A percentile compares a stretch with the other conserved stretches of the same genome.
Conservation (phyloP, 2,329 filamentous ascomycete species). For the Colletotrichum tanaceti region DNA sequence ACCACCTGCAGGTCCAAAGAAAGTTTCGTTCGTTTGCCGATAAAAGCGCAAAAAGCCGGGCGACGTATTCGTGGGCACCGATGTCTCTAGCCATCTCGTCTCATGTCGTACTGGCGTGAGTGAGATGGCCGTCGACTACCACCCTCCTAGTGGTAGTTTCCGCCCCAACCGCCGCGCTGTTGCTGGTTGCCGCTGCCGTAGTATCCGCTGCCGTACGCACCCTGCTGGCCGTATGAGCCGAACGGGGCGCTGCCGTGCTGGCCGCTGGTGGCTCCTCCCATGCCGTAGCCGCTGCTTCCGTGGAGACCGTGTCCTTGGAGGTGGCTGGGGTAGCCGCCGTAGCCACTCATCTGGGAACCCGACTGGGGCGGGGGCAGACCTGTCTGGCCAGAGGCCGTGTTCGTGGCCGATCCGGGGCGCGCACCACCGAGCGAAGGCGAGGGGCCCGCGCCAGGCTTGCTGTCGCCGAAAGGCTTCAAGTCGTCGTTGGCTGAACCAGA, state of each 20-base stretch:
- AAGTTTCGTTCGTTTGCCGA: constrained; percentile 42
- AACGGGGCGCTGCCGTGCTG: constrained; percentile 67
- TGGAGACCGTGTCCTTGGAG: constrained; percentile 65
- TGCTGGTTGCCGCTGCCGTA: constrained; percentile 55
- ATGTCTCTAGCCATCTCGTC: constrained; percentile 13
- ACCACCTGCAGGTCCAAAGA: constrained; percentile 37
- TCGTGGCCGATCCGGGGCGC: constrained; percentile 69
- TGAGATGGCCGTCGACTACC: constrained; percentile 43
- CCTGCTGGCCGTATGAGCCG: constrained; percentile 61
- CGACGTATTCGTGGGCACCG: constrained; percentile 23
- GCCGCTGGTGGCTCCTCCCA: constrained; percentile 62
- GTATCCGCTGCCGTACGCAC: constrained; percentile 61
- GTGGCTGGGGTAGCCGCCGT: constrained; percentile 67
- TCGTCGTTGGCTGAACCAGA: constrained; percentile 61
- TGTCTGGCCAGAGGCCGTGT: constrained; percentile 60
- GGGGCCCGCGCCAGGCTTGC: constrained; percentile 65
- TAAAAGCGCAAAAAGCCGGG: constrained; percentile 22
- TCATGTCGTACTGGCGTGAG: background rate
- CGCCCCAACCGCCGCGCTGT: constrained; percentile 68
- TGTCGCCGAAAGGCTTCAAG: constrained; percentile 69
- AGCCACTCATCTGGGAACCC: constrained; percentile 66
- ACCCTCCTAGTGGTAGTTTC: constrained; percentile 66
- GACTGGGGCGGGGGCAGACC: constrained; percentile 68
- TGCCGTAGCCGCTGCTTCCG: constrained; percentile 66
- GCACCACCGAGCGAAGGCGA: constrained; percentile 67